Evolutionary conservation across 1,284 basidiomycete genomes (phyloP), one percentile per base, ranked within the genome.

Genomic region (Jaminaea rosea): DNA sequence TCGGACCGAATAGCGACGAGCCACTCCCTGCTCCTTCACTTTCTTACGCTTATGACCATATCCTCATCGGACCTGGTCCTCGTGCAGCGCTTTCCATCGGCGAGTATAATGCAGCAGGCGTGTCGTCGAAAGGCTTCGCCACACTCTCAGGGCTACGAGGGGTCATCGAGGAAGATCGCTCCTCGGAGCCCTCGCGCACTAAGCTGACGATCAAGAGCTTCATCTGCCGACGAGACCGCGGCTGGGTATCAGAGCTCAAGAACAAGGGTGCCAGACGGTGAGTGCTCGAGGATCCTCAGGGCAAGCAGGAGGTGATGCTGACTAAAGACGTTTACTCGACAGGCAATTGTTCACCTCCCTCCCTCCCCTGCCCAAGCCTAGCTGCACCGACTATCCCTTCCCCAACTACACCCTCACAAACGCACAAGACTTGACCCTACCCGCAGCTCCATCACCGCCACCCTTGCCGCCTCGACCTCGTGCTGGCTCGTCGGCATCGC

Each of bases 131-230:
- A 4, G 21, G 46, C 10, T 31, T 55, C 17, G 79, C 89, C 5
- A 88, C 87, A 0, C 77, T 89, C 26, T 89, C 87, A 1, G 89
- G 88, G 9, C 75, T 92, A 19, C 78, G 88, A 34, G 88, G 87
- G 9, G 79, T 76, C 9, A 71, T 89, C 19, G 75, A 67, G 42
- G 69, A 15, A 45, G 2, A 15, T 3, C 44, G 44, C 26, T 9
- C 13, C 8, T 11, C n/a, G n/a, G n/a, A n/a, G n/a, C n/a, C n/a
- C n/a, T n/a, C n/a, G 26, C 27, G 26, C 11, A 26, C 27, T 32
- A 41, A 47, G 27, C 74, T 87, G 9, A 81, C 80, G 1, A 78
- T 87, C 53, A 80, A 81, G 29, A 85, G 85, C 8, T 80, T 83
- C 2, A 64, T 90, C 8, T 79, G 83, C 44, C 77, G 52, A 10